Evolutionary conservation across 768 basidiomycete species (phyloP), one percentile per base, ranked within the genome.

Genomic region (Tremella fuciformis): DNA sequence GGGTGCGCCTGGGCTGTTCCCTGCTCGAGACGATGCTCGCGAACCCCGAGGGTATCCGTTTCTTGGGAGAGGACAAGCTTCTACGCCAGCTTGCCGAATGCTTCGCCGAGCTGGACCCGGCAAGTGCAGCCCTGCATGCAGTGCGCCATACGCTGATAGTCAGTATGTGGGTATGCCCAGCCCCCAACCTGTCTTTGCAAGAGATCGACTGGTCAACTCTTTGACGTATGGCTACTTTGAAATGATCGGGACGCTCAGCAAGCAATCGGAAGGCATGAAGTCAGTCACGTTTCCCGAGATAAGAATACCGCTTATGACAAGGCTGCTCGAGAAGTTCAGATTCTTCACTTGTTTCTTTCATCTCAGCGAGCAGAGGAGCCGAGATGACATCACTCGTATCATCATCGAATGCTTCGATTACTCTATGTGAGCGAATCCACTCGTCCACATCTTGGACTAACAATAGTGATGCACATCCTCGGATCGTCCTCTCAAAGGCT

Each of bases 301-400:
- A 26, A 25, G 37, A 13, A 24, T 2, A 6, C 52, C 61, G 57
- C 61, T 25, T 6, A 9, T 7, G 13, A 4, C 7, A 34, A 94
- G 93, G 44, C 78, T 98, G 13, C 78, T 99, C 76, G 91, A 96
- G 77, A 88, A 88, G 66, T 88, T 88, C 77, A 89, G 88, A 69
- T 83, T 97, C 24, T 98, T 97, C 76, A 98, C 92, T 0, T 87
- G 89, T 0, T 93, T 98, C 76, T 98, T 98, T 73, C 93, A 92
- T 72, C 78, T 98, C 44, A 90, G 88, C 70, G 96, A 98, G 71
- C 81, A 97, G 37, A 82, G 87, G 22, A 88, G 87, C 76, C 82
- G 96, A 38, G 92, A 97, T 70, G 93, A 98, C 72, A 80, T 99
- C 46, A 89, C 93, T 58, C 89, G 87, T 67, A 86, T 85, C 1